A percentile compares a stretch with the other conserved stretches of the same genome.
These are phyloP conservation scores for Huiozyma naganishii DNA, from an alignment of 805 yeast species.

Conservation along the genomic window DNA sequence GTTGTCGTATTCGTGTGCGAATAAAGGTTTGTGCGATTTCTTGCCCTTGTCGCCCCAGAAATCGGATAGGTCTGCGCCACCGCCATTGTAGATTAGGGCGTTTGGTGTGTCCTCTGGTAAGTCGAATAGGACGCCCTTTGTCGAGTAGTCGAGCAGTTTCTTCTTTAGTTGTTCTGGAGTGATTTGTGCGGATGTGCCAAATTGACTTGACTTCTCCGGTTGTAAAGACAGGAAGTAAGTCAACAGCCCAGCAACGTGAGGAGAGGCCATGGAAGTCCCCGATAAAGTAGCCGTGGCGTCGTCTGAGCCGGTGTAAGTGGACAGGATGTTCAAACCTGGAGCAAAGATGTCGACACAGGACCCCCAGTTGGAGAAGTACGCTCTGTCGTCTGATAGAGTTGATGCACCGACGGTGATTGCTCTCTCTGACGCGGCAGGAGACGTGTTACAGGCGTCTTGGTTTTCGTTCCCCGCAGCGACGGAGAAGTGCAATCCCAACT, in stretches of 20 bases:
- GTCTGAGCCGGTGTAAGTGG: constrained; percentile 69
- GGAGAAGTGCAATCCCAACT: constrained; percentile 82
- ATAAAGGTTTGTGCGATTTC: background rate
- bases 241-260: constrained; percentile 87
- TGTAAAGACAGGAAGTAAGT: constrained; percentile 81
- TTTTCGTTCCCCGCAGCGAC: constrained; percentile 96
- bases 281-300: constrained; percentile 73
- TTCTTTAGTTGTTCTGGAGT: constrained; percentile 70
- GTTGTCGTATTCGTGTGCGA: background rate
- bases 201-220: constrained; percentile 62
- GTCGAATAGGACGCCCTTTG: constrained; percentile 47
- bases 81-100: constrained; percentile 71
- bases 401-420: constrained; percentile 95
- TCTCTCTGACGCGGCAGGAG: constrained; percentile 80
- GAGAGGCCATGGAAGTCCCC: constrained; percentile 98
- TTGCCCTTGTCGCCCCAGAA: constrained; percentile 38
- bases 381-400: constrained; percentile 78
- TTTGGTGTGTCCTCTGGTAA: constrained; percentile 70
- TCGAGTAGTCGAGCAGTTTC: constrained; percentile 58
- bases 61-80: constrained; percentile 55
- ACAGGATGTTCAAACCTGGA: constrained; percentile 84
- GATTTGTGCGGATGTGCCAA: constrained; percentile 33
- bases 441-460: constrained; percentile 82
- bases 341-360: constrained; percentile 93
- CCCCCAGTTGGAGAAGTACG: constrained; percentile 92